Percentiles rank a stretch among this genome's conserved stretches.
These are phyloP conservation scores for Tolypocladium sp. DNA, from an alignment of 2,329 filamentous ascomycete species.

Conservation along the genomic window DNA sequence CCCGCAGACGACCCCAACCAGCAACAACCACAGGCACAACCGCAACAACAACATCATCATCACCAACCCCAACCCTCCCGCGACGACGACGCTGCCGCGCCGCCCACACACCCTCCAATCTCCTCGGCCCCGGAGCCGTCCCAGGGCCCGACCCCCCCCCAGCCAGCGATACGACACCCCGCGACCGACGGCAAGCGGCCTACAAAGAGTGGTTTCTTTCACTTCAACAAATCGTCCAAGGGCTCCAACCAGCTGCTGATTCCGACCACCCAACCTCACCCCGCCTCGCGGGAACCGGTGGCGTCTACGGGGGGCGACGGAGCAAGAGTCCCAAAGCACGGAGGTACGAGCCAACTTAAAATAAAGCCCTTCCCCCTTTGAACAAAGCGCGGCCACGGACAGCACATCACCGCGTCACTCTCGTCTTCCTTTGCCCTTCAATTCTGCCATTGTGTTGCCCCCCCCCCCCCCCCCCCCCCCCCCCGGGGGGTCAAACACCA, in stretches of 20 bases:
- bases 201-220: slow-evolving; percentile 42
- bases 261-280: slow-evolving; percentile 18
- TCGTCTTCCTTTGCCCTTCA: not conserved
- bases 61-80: slow-evolving; percentile 13
- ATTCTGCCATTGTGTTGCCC: not conserved
- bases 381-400: slow-evolving; percentile 3
- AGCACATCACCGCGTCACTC: not conserved
- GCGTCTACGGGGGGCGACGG: slow-evolving; percentile 27
- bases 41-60: slow-evolving; percentile 3
- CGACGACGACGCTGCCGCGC: slow-evolving; percentile 12
- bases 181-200: slow-evolving; percentile 30
- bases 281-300: slow-evolving; percentile 26
- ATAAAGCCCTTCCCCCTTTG: not conserved
- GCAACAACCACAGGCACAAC: slow-evolving; percentile 7
- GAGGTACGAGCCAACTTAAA: slow-evolving; percentile 19
- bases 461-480: too few relatives aligned
- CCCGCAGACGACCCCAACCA: slow-evolving; percentile 11
- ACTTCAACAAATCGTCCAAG: slow-evolving; percentile 38
- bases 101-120: slow-evolving; percentile 11
- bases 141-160: slow-evolving; percentile 10
- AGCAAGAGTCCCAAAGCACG: slow-evolving; percentile 15
- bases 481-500: not conserved
- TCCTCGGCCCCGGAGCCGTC: slow-evolving; percentile 15
- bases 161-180: slow-evolving; percentile 11
- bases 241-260: slow-evolving; percentile 24